These are phyloP conservation scores for Chaetomium tenue DNA, from an alignment of 495 filamentous ascomycete species.

Conservation along the genomic window DNA sequence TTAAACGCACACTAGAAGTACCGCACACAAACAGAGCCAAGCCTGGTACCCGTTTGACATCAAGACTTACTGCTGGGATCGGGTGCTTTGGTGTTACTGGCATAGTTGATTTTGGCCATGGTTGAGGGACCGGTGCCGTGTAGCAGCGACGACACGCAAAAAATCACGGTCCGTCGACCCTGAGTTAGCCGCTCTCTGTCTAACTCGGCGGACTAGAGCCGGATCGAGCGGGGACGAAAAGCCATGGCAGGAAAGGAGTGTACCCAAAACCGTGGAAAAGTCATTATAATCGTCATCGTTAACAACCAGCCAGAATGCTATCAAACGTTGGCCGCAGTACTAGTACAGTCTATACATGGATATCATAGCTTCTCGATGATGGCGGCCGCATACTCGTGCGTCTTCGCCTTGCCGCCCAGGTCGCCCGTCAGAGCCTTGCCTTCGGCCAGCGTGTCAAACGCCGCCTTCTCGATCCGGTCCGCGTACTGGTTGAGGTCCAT, in stretches of 20 bases:
- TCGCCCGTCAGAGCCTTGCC: conserved; percentile 95
- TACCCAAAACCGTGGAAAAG: not conserved
- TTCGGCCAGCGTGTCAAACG: conserved; percentile 89
- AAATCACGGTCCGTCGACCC: too few relatives aligned
- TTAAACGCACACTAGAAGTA: too few relatives aligned
- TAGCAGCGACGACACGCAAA: too few relatives aligned
- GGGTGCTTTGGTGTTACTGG: too few relatives aligned
- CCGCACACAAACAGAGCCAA: too few relatives aligned
- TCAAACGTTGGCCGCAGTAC: conserved; percentile 20
- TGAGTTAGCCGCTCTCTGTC: too few relatives aligned
- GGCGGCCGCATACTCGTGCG: conserved; percentile 82
- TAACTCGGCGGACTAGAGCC: too few relatives aligned
- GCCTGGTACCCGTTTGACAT: too few relatives aligned
- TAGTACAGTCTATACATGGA: conserved; percentile 30
- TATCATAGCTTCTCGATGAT: conserved; percentile 79
- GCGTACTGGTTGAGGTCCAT: conserved; percentile 89
- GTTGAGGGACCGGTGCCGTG: too few relatives aligned
- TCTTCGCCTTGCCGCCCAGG: conserved; percentile 91
- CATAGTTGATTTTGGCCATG: too few relatives aligned
- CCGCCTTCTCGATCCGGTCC: conserved; percentile 84
- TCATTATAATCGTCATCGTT: conserved; percentile 26
- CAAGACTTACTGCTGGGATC: too few relatives aligned
- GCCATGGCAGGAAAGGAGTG: not conserved
- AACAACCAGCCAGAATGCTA: conserved; percentile 20
- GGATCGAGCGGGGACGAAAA: not conserved